Conservation (phyloP, 768 basidiomycete genomes). For the Boletus vinaceobasis region DNA sequence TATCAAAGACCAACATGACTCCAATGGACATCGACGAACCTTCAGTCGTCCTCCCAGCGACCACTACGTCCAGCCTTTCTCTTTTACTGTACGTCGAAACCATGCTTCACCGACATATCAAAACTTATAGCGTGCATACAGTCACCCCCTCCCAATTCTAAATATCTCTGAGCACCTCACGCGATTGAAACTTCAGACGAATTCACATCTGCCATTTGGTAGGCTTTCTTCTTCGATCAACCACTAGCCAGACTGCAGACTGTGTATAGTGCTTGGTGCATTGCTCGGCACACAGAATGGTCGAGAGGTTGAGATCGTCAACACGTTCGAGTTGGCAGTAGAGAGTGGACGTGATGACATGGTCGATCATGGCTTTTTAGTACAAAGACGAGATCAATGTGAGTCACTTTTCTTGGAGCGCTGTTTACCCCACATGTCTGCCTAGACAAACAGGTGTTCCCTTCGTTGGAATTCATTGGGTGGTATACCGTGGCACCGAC, state of each 20-base stretch:
- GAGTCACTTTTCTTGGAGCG: slow-evolving; percentile 18
- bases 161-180: slow-evolving; percentile 97
- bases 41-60: slow-evolving; percentile 69
- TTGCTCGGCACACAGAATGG: slow-evolving; percentile 92
- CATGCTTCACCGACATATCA: background rate
- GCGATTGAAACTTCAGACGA: slow-evolving; percentile 72
- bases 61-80: slow-evolving; percentile 69
- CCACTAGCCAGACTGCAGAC: background rate
- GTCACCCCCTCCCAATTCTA: slow-evolving; percentile 93
- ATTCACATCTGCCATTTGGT: slow-evolving; percentile 64
- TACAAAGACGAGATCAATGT: slow-evolving; percentile 88
- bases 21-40: slow-evolving; percentile 80
- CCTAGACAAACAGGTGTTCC: slow-evolving; percentile 96
- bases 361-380: slow-evolving; percentile 80
- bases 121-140: slow-evolving; percentile 35
- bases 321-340: slow-evolving; percentile 85
- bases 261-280: slow-evolving; percentile 78
- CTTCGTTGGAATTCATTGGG: slow-evolving; percentile 93
- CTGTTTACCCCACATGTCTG: slow-evolving; percentile 4
- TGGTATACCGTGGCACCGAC: slow-evolving; percentile 91
- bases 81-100: slow-evolving; percentile 59
- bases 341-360: slow-evolving; percentile 51
- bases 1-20: slow-evolving; percentile 32
- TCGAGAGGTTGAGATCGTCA: slow-evolving; percentile 94
- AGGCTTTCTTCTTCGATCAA: slow-evolving; percentile 16